Conservation (phyloP, 176 grass and related monocot species). For the Areca catechu region DNA sequence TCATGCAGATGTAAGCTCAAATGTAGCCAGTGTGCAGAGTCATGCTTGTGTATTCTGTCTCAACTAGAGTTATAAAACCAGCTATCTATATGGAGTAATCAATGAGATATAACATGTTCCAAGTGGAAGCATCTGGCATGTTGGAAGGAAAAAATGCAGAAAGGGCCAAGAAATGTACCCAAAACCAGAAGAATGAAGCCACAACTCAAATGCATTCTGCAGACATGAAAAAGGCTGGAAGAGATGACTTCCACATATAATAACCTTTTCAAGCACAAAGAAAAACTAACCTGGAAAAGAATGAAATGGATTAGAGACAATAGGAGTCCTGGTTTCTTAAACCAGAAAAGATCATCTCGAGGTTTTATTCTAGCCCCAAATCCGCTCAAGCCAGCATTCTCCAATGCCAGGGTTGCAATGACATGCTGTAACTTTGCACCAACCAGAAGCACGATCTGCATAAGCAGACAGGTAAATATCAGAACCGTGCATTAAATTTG, state of each 20-base stretch:
- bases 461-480: not conserved
- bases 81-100: too few species aligned
- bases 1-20: too few species aligned
- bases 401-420: slow-evolving; percentile 78
- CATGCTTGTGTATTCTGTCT: too few species aligned
- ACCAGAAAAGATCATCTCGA: slow-evolving; percentile 93
- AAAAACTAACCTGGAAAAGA: slow-evolving; percentile 66
- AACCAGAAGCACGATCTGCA: slow-evolving; percentile 88
- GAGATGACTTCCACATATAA: too few species aligned
- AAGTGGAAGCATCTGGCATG: too few species aligned
- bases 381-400: slow-evolving; percentile 64
- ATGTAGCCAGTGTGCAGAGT: too few species aligned
- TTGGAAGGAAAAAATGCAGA: slow-evolving; percentile 6
- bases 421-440: slow-evolving; percentile 92
- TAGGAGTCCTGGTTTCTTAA: slow-evolving; percentile 92
- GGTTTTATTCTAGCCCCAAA: slow-evolving; percentile 58
- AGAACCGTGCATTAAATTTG: not conserved
- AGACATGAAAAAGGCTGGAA: slow-evolving; percentile 11
- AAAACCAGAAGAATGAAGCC: slow-evolving; percentile 99
- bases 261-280: not conserved
- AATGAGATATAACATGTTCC: too few species aligned
- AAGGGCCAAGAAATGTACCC: slow-evolving; percentile 46
- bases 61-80: not conserved
- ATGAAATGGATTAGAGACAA: slow-evolving; percentile 90
- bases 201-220: slow-evolving; percentile 95